These are phyloP conservation scores for Penicillium italicum DNA, from an alignment of 2,329 filamentous ascomycete genomes.

Conservation along the genomic window DNA sequence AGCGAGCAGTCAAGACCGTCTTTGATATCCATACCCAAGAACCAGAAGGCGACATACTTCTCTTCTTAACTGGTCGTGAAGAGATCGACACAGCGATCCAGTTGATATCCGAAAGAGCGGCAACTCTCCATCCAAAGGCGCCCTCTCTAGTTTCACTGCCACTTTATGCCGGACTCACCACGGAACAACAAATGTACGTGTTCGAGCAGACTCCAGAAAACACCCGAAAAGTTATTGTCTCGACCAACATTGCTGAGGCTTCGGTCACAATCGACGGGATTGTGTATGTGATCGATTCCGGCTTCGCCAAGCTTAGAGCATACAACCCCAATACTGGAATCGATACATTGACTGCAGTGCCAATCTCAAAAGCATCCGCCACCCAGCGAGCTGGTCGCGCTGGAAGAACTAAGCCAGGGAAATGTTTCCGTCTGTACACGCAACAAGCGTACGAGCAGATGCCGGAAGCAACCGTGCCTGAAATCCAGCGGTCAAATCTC, in stretches of 20 bases:
- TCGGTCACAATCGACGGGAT: constrained; percentile 93
- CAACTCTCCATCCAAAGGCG: constrained; percentile 57
- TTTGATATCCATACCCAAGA: constrained; percentile 85
- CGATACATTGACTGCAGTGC: constrained; percentile 76
- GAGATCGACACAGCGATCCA: constrained; percentile 86
- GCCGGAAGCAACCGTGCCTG: constrained; percentile 71
- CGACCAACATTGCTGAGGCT: constrained; percentile 94
- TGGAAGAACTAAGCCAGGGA: constrained; percentile 82
- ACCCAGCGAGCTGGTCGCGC: constrained; percentile 86
- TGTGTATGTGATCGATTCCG: constrained; percentile 83
- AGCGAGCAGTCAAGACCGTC: constrained; percentile 75
- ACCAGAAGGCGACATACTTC: constrained; percentile 76
- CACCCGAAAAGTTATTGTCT: constrained; percentile 84
- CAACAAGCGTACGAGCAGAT: constrained; percentile 66
- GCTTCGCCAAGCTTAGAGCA: constrained; percentile 83
- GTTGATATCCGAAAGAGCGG: constrained; percentile 68
- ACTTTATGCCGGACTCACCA: constrained; percentile 82
- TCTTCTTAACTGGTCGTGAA: constrained; percentile 89
- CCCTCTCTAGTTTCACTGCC: constrained; percentile 67
- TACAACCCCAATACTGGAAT: constrained; percentile 84
- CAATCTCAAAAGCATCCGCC: constrained; percentile 88
- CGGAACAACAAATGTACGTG: constrained; percentile 91
- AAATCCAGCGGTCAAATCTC: constrained; percentile 88
- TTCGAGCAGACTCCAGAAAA: constrained; percentile 80
- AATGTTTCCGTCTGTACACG: constrained; percentile 91